Conservation (phyloP, 108 stramenopile genomes). For the Discostella stelligeroides region DNA sequence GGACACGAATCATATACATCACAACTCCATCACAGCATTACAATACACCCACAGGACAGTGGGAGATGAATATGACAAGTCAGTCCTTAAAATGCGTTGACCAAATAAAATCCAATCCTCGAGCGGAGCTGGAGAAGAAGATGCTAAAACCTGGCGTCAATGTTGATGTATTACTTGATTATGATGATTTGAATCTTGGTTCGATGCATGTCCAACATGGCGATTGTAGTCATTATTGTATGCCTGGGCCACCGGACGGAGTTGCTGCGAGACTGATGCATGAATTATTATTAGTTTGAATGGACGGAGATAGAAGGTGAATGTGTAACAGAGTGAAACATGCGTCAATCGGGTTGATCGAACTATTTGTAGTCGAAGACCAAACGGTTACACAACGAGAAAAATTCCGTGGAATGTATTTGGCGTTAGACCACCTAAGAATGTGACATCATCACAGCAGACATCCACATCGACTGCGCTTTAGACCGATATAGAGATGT, state of each 20-base stretch:
- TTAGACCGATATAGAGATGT: no score
- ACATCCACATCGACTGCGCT: no score
- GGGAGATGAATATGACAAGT: conserved; percentile 7
- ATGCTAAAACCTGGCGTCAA: conserved; percentile 20
- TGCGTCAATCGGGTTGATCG: no score
- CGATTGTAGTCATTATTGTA: conserved; percentile 40
- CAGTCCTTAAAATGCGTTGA: conserved; percentile 7
- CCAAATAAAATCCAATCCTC: conserved; percentile 14
- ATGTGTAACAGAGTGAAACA: no score
- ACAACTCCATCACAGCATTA: conserved; percentile 35
- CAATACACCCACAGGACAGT: conserved; percentile 22
- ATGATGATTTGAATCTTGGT: conserved; percentile 29
- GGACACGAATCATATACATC: conserved; percentile 25
- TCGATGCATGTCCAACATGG: conserved; percentile 21
- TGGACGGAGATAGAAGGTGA: no score
- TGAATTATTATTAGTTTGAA: not conserved
- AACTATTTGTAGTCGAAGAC: no score
- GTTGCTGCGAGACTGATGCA: conserved; percentile 3
- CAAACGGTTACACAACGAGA: no score
- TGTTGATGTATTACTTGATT: conserved; percentile 37
- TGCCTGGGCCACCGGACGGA: conserved; percentile 22
- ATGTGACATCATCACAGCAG: no score
- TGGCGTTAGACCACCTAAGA: no score
- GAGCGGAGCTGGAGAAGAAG: conserved; percentile 26
- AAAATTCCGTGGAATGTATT: no score